A percentile compares a stretch with the other conserved stretches of the same genome.
phyloP scores from a whole-genome alignment of 2,329 filamentous ascomycete species.

The Fusarium nygamai region DNA sequence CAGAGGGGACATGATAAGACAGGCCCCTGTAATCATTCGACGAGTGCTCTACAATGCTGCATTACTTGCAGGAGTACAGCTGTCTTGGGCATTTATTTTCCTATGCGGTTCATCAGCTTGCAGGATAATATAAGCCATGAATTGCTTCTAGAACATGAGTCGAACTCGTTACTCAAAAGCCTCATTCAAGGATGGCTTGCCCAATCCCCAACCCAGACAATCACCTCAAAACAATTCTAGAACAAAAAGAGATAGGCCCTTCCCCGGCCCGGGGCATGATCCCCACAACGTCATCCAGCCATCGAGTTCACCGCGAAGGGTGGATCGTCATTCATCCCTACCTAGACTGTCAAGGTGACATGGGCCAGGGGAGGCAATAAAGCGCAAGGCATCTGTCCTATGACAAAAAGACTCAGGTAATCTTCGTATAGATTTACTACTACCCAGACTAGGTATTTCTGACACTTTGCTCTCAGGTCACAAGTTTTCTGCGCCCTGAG shows the following conservation, averaged over 20 bases:
- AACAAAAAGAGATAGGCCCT: slow-evolving; percentile 30
- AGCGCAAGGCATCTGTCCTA: not conserved
- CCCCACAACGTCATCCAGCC: slow-evolving; percentile 34
- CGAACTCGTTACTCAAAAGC: not conserved
- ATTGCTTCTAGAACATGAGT: not conserved
- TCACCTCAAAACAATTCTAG: slow-evolving; percentile 11
- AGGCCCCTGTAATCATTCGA: not conserved
- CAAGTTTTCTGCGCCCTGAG: not conserved
- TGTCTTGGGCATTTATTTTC: too few relatives aligned
- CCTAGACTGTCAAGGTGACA: not conserved
- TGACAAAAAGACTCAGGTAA: not conserved
- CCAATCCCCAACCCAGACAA: not conserved
- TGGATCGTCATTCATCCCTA: slow-evolving; percentile 37
- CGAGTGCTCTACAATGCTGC: not conserved
- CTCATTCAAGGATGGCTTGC: not conserved
- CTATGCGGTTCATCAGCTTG: not conserved
- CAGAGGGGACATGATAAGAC: slow-evolving; percentile 2
- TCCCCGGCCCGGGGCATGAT: slow-evolving; percentile 27
- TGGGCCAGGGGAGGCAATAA: not conserved
- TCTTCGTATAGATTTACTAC: accelerated
- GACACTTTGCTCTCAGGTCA: accelerated
- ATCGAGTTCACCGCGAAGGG: slow-evolving; percentile 3
- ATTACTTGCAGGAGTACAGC: not conserved
- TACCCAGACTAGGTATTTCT: accelerated
- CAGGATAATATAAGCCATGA: not conserved